A percentile compares a stretch with the other conserved stretches of the same genome.
These are phyloP conservation scores for Curvularia verruculosa DNA, from an alignment of 2,329 filamentous ascomycete genomes.

Conservation along the genomic window DNA sequence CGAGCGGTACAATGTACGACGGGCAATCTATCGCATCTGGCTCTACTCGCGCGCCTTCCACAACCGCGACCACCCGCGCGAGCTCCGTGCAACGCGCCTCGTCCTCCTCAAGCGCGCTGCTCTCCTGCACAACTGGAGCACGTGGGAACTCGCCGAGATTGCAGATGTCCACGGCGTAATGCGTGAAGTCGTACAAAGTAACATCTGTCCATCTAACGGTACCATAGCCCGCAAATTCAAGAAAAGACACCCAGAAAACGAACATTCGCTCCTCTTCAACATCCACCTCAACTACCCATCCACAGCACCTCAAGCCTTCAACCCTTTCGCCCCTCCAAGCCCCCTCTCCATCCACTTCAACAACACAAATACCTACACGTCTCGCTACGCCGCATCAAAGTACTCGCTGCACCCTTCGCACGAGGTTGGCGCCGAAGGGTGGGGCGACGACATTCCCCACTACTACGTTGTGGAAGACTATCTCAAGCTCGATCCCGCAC, in stretches of 20 bases:
- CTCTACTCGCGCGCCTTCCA: conserved; percentile 66
- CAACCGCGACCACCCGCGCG: conserved; percentile 57
- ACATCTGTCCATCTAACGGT: conserved; percentile 67
- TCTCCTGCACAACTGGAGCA: conserved; percentile 65
- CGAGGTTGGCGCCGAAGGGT: conserved; percentile 64
- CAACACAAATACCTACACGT: conserved; percentile 40
- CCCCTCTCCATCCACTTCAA: conserved; percentile 48
- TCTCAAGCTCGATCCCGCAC: conserved; percentile 66
- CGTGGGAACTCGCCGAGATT: conserved; percentile 62
- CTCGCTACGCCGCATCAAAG: conserved; percentile 53
- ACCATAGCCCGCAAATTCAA: conserved; percentile 64
- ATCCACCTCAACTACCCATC: conserved; percentile 59
- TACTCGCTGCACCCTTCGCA: conserved; percentile 57
- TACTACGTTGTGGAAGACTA: conserved; percentile 70
- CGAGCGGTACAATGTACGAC: conserved; percentile 60
- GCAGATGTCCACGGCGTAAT: conserved; percentile 64
- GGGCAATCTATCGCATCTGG: conserved; percentile 67
- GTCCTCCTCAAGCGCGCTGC: conserved; percentile 59
- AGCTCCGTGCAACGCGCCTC: conserved; percentile 55
- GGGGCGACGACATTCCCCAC: conserved; percentile 68
- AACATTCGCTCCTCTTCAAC: conserved; percentile 59
- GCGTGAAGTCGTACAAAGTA: conserved; percentile 61
- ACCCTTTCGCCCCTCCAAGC: conserved; percentile 35
- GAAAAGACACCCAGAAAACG: conserved; percentile 60
- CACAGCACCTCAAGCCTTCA: conserved; percentile 40